Conservation (phyloP, 306 rosid genomes). For the Rosa persica region DNA sequence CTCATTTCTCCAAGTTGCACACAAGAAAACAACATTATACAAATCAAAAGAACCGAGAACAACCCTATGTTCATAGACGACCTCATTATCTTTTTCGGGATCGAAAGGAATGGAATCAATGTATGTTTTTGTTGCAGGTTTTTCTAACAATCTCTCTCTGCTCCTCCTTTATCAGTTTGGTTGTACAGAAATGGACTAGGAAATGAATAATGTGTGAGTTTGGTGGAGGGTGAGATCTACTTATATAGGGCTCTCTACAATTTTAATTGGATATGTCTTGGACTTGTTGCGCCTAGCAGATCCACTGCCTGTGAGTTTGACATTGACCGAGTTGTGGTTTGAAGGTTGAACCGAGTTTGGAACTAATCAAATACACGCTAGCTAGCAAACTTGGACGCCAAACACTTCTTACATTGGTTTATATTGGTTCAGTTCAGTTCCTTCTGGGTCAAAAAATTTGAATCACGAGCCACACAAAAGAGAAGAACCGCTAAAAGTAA, state of each 20-base stretch:
- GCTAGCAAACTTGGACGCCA: constrained; percentile 15
- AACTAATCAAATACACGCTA: constrained; percentile 28
- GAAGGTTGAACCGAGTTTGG: constrained; percentile 28
- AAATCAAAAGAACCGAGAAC: constrained; percentile 29
- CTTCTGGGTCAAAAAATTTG: constrained; percentile 16
- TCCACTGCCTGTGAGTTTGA: not conserved
- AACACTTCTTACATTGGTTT: not conserved
- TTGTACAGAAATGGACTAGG: not conserved
- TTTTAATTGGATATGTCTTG: not conserved
- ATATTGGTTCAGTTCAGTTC: not conserved
- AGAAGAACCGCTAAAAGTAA: not conserved
- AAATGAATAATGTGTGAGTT: constrained; percentile 5
- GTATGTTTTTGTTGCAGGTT: not conserved
- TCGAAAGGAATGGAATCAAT: not conserved
- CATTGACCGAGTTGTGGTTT: constrained; percentile 35
- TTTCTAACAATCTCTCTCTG: not conserved
- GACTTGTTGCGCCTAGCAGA: not conserved
- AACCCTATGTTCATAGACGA: constrained; percentile 21
- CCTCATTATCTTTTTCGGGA: constrained; percentile 11
- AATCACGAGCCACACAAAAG: not conserved
- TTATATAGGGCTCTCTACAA: not conserved
- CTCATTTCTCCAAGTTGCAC: constrained; percentile 44
- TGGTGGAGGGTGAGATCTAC: not conserved
- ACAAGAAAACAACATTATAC: constrained; percentile 26
- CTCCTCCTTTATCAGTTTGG: not conserved